Evolutionary conservation across 2,329 filamentous ascomycete species (phyloP).

Genomic region (Aureobasidium sp.): DNA sequence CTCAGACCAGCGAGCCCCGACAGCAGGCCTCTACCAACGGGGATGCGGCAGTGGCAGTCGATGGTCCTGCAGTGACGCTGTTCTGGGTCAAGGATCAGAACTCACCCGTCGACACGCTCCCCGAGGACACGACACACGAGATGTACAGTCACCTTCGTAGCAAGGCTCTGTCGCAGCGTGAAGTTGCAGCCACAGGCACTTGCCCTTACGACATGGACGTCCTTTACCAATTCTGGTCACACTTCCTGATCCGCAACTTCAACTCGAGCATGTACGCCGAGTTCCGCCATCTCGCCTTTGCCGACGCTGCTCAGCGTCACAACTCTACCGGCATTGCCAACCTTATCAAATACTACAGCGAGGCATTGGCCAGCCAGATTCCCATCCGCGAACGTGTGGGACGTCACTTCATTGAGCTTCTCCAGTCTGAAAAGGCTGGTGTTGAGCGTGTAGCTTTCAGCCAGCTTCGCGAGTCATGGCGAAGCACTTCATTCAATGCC

Average conservation of each 20-base stretch:
- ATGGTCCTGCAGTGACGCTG: slow-evolving; percentile 23
- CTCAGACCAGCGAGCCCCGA: slow-evolving; percentile 33
- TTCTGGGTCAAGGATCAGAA: slow-evolving; percentile 48
- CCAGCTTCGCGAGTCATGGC: slow-evolving; percentile 47
- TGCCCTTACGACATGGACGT: slow-evolving; percentile 55
- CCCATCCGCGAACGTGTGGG: slow-evolving; percentile 48
- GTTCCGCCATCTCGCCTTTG: slow-evolving; percentile 60
- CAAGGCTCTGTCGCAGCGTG: slow-evolving; percentile 45
- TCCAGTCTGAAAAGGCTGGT: slow-evolving; percentile 40
- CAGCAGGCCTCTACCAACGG: slow-evolving; percentile 23
- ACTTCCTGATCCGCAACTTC: slow-evolving; percentile 67
- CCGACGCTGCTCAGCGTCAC: slow-evolving; percentile 51
- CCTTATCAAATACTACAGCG: slow-evolving; percentile 60
- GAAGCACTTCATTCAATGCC: slow-evolving; percentile 47
- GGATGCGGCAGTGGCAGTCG: not conserved
- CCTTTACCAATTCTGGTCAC: slow-evolving; percentile 68
- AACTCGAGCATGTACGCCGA: slow-evolving; percentile 69
- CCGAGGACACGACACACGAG: slow-evolving; percentile 41
- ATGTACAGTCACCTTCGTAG: slow-evolving; percentile 43
- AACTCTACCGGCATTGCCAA: slow-evolving; percentile 53
- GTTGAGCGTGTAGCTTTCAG: slow-evolving; percentile 42
- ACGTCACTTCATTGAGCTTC: slow-evolving; percentile 49
- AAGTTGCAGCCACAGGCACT: slow-evolving; percentile 35
- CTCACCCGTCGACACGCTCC: slow-evolving; percentile 36
- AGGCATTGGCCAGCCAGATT: slow-evolving; percentile 46